Conservation (phyloP, 768 basidiomycete species). For the Mycena metata region DNA sequence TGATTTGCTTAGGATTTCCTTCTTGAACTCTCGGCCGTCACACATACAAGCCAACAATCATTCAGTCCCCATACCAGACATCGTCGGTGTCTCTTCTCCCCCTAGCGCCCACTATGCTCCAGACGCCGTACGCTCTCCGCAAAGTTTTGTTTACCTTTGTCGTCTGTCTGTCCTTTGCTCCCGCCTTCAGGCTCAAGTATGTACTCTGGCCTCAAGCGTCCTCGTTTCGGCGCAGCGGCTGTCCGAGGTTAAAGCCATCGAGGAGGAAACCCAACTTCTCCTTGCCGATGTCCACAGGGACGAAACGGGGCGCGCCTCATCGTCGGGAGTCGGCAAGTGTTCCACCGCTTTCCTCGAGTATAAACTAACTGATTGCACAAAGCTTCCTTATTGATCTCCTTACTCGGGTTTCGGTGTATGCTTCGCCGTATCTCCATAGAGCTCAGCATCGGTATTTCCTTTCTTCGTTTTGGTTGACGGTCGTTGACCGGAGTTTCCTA, state of each 20-base stretch:
- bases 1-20: conserved; percentile 36
- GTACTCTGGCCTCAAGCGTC: conserved; percentile 34
- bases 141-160: conserved; percentile 37
- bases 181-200: conserved; percentile 39
- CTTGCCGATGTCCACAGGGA: conserved; percentile 32
- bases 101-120: conserved; percentile 13
- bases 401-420: conserved; percentile 42
- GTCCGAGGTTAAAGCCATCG: conserved; percentile 36
- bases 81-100: conserved; percentile 7
- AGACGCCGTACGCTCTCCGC: conserved; percentile 24
- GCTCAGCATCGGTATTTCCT: too few relatives aligned
- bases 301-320: conserved; percentile 22
- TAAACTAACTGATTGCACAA: neutral
- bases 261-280: conserved; percentile 38
- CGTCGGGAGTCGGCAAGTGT: conserved; percentile 36
- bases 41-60: conserved; percentile 42
- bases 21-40: conserved; percentile 41
- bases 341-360: neutral
- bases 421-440: neutral
- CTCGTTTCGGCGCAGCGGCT: conserved; percentile 34
- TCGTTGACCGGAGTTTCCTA: neutral
- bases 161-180: conserved; percentile 38
- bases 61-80: conserved; percentile 32
- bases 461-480: too few relatives aligned
- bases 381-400: conserved; percentile 39